phyloP scores from a whole-genome alignment of 2,329 filamentous ascomycete species.

The Colletotrichum costaricense region DNA sequence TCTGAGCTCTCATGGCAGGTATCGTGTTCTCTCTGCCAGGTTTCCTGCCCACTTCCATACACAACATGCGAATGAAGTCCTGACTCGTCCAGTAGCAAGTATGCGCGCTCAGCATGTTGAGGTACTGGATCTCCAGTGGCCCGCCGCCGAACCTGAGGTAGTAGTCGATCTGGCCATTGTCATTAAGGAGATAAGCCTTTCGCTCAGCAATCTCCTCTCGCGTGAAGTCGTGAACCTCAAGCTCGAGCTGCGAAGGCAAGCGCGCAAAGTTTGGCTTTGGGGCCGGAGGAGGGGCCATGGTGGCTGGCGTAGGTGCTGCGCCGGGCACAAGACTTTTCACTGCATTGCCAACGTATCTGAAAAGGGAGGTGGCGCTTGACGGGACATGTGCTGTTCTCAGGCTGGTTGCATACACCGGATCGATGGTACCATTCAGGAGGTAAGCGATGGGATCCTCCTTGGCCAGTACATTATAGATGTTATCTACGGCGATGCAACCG shows the following conservation, averaged over 20 bases:
- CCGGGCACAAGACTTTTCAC: slow-evolving; percentile 73
- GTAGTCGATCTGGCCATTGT: slow-evolving; percentile 96
- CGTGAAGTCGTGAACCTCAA: slow-evolving; percentile 95
- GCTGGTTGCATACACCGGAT: slow-evolving; percentile 80
- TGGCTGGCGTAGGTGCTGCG: slow-evolving; percentile 41
- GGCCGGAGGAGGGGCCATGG: slow-evolving; percentile 39
- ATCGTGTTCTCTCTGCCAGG: slow-evolving; percentile 73
- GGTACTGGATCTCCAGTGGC: slow-evolving; percentile 91
- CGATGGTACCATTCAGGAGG: slow-evolving; percentile 89
- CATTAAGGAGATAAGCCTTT: slow-evolving; percentile 88
- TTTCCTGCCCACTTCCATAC: slow-evolving; percentile 84
- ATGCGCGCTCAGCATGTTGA: slow-evolving; percentile 97
- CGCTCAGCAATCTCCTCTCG: slow-evolving; percentile 93
- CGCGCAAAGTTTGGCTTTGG: slow-evolving; percentile 54
- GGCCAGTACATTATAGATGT: slow-evolving; percentile 92
- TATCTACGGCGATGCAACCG: slow-evolving; percentile 93
- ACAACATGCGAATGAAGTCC: slow-evolving; percentile 92
- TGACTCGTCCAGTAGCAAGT: slow-evolving; percentile 91
- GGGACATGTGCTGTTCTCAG: slow-evolving; percentile 85
- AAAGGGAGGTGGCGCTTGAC: slow-evolving; percentile 73
- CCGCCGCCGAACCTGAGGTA: slow-evolving; percentile 87
- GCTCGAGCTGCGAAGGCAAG: slow-evolving; percentile 78
- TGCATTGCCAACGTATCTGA: slow-evolving; percentile 72
- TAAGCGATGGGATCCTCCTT: slow-evolving; percentile 85
- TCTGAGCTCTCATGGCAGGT: slow-evolving; percentile 68